Conservation (phyloP, 2,329 filamentous ascomycete species). For the Triangularia verruculosa region DNA sequence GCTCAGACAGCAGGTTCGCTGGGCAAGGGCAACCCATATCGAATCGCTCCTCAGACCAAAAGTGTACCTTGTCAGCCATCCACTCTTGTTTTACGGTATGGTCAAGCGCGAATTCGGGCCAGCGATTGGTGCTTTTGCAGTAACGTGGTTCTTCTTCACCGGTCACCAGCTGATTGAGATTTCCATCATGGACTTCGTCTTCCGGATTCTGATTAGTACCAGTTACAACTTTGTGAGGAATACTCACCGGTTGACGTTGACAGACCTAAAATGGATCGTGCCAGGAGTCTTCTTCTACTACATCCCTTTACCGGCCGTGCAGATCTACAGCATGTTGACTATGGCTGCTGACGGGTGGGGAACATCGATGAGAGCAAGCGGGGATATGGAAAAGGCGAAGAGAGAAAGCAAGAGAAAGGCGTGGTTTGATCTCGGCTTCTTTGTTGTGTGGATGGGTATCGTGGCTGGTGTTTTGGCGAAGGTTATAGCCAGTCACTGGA, state of each 20-base stretch:
- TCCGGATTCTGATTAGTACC: conserved; percentile 12
- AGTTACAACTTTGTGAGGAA: conserved; percentile 16
- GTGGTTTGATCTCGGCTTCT: conserved; percentile 19
- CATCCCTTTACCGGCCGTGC: conserved; percentile 16
- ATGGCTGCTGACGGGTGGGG: conserved; percentile 20
- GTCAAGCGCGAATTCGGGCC: conserved; percentile 19
- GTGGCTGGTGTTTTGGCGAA: conserved; percentile 13
- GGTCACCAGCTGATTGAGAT: conserved; percentile 11
- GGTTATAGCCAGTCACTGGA: conserved; percentile 2
- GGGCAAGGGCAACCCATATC: conserved; percentile 20
- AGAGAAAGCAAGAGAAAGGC: conserved; percentile 10
- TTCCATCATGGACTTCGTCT: conserved; percentile 8
- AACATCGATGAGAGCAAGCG: conserved; percentile 17
- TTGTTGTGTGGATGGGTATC: conserved; percentile 20
- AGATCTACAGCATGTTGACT: conserved; percentile 20
- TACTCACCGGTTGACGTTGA: conserved; percentile 4
- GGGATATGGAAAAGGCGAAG: conserved; percentile 10
- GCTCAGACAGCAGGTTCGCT: conserved; percentile 20
- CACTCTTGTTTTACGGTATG: conserved; percentile 17
- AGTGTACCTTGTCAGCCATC: conserved; percentile 16
- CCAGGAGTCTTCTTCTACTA: conserved; percentile 20
- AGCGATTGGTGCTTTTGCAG: conserved; percentile 14
- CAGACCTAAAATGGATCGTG: conserved; percentile 10
- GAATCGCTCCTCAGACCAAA: conserved; percentile 17
- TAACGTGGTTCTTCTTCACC: conserved; percentile 18